phyloP scores from a whole-genome alignment of 805 yeast genomes.

The Barnettozyma siamensis region DNA sequence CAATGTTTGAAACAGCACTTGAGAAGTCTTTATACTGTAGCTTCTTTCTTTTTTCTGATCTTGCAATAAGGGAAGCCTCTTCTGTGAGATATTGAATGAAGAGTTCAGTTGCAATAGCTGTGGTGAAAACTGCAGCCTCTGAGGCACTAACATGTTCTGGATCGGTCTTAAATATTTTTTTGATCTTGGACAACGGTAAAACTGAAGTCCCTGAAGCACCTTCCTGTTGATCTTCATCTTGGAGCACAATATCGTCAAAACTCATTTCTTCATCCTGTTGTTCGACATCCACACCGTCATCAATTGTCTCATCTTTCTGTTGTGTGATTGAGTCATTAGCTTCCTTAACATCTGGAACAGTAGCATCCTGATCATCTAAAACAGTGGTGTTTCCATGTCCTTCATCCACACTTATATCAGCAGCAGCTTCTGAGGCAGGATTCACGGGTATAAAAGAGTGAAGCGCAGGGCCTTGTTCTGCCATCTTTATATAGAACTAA shows the following conservation, averaged over 20 bases:
- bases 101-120: constrained; percentile 74
- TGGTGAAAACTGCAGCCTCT: constrained; percentile 64
- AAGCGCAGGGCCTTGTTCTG: constrained; percentile 17
- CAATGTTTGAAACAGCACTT: constrained; percentile 52
- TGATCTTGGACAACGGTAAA: constrained; percentile 64
- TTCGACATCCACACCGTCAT: constrained; percentile 2
- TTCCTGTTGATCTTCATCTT: constrained; percentile 22
- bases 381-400: constrained; percentile 9
- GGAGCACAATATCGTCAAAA: constrained; percentile 8
- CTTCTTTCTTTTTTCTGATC: constrained; percentile 60
- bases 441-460: constrained; percentile 16
- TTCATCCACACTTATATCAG: neutral
- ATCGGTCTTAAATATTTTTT: constrained; percentile 67
- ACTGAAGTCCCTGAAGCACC: constrained; percentile 29
- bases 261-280: constrained; percentile 2
- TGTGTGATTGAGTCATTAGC: constrained; percentile 5
- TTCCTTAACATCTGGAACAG: constrained; percentile 10
- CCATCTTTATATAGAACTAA: neutral
- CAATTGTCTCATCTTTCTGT: constrained; percentile 10
- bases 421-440: constrained; percentile 2
- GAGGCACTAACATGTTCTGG: constrained; percentile 66
- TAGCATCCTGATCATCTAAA: constrained; percentile 13
- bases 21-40: constrained; percentile 68
- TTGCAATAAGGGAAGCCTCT: constrained; percentile 62
- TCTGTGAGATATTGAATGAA: constrained; percentile 66